These are phyloP conservation scores for Phalaenopsis hybrid DNA, from an alignment of 116 monocot species.

Conservation along the genomic window DNA sequence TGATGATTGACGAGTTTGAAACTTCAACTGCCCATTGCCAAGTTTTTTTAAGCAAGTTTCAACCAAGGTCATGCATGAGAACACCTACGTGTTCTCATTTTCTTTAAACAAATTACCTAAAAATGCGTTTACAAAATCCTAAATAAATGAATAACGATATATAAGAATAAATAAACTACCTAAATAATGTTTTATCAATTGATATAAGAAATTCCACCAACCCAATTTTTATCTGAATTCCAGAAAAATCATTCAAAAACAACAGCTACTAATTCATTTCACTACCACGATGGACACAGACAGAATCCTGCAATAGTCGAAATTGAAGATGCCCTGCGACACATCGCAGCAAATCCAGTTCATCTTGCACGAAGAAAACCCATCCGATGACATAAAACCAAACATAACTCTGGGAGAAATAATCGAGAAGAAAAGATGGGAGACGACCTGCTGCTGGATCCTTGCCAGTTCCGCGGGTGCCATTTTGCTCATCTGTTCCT, in stretches of 20 bases:
- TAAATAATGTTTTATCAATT: neutral
- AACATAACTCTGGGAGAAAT: neutral
- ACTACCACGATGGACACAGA: neutral
- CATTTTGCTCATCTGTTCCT: conserved; percentile 92
- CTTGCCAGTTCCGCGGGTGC: conserved; percentile 72
- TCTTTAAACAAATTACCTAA: neutral
- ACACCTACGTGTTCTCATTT: neutral
- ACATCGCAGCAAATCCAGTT: neutral
- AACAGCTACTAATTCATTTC: neutral
- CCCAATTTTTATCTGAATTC: neutral
- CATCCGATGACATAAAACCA: neutral
- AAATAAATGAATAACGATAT: neutral
- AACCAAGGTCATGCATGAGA: neutral
- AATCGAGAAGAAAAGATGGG: neutral
- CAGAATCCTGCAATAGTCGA: neutral
- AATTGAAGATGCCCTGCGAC: neutral
- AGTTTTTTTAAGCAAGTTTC: neutral
- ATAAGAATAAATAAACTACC: neutral
- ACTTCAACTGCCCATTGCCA: neutral
- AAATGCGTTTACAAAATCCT: neutral
- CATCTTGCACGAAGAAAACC: neutral
- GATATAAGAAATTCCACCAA: neutral
- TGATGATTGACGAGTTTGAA: neutral
- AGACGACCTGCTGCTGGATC: conserved; percentile 84
- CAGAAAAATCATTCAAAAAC: neutral